Percentiles rank a stretch among this genome's conserved stretches.
Evolutionary conservation across 179 eudicot genomes (phyloP).

Genomic region (Heliamphora pulchella): DNA sequence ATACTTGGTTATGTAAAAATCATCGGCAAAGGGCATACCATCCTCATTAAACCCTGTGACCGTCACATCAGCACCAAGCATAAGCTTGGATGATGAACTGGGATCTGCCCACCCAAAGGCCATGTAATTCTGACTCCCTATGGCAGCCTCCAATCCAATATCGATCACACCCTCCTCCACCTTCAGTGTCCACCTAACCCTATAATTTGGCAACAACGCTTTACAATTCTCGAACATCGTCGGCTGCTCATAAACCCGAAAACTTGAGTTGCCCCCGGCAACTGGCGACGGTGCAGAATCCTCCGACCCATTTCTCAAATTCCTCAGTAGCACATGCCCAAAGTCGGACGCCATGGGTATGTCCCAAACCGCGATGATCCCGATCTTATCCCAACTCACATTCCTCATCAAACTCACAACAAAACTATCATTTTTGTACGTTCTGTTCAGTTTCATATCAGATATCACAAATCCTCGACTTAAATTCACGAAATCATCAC

Average conservation of each 20-base stretch:
- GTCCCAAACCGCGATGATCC: conserved; percentile 72
- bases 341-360: conserved; percentile 64
- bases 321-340: conserved; percentile 56
- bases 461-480: conserved; percentile 72
- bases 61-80: conserved; percentile 74
- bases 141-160: conserved; percentile 75
- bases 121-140: conserved; percentile 67
- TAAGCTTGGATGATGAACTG: conserved; percentile 37
- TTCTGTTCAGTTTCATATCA: conserved; percentile 46
- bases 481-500: conserved; percentile 55
- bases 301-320: conserved; percentile 25
- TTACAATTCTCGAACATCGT: conserved; percentile 88
- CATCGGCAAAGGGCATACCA: conserved; percentile 78
- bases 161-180: conserved; percentile 50
- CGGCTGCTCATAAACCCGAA: conserved; percentile 36
- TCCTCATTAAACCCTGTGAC: conserved; percentile 71
- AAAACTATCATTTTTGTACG: conserved; percentile 65
- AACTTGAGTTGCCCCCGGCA: conserved; percentile 14
- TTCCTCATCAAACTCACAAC: conserved; percentile 50
- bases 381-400: conserved; percentile 70
- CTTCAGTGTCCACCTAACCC: conserved; percentile 79
- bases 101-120: conserved; percentile 97
- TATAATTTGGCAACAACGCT: conserved; percentile 44
- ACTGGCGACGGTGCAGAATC: conserved; percentile 30
- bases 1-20: conserved; percentile 65